These are phyloP conservation scores for Inonotus obliquus DNA, from an alignment of 1,284 basidiomycete species.

Conservation along the genomic window DNA sequence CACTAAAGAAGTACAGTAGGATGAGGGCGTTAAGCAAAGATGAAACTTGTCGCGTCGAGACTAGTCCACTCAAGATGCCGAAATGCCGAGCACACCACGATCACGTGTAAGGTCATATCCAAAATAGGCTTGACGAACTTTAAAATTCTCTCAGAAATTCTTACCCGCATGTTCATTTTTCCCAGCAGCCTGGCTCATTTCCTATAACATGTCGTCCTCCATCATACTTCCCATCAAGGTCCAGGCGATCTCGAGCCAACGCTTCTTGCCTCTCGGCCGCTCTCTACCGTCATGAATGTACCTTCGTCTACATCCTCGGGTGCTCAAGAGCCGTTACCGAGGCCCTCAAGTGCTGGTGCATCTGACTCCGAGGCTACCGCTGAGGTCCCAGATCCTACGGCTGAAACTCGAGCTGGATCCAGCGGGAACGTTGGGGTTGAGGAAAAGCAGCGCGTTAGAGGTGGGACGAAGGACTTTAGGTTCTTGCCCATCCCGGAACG, in stretches of 20 bases:
- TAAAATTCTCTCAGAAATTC: too few species aligned
- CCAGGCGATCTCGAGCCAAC: not conserved
- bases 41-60: too few species aligned
- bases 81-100: not conserved
- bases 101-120: not conserved
- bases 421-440: not conserved
- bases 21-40: too few species aligned
- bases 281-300: constrained; percentile 5
- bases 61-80: too few species aligned
- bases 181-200: not conserved
- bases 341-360: not conserved
- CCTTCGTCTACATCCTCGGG: not conserved
- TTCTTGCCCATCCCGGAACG: constrained; percentile 34
- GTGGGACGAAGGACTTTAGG: constrained; percentile 24
- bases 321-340: not conserved
- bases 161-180: not conserved
- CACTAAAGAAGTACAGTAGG: too few species aligned
- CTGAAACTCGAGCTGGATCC: not conserved
- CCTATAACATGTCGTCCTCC: not conserved
- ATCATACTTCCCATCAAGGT: too few species aligned
- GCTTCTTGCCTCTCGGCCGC: not conserved
- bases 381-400: not conserved
- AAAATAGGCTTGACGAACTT: not conserved
- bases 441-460: constrained; percentile 1
- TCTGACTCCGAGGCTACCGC: not conserved